These are phyloP conservation scores for Metschnikowia arizonensis DNA, from an alignment of 805 yeast species.

Conservation along the genomic window DNA sequence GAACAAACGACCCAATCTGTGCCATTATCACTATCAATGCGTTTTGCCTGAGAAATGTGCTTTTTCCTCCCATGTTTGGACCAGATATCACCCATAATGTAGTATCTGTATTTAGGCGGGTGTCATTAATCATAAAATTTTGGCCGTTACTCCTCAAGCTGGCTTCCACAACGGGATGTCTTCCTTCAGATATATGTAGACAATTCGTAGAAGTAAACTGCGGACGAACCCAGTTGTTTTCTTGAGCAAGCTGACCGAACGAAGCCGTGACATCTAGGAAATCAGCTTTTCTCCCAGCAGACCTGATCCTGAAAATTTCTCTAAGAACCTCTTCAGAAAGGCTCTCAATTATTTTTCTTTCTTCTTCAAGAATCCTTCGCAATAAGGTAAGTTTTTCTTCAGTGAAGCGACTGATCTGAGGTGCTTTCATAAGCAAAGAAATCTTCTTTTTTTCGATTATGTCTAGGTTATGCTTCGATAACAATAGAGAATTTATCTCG, in stretches of 20 bases:
- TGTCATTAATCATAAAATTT: constrained; percentile 46
- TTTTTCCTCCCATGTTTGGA: constrained; percentile 54
- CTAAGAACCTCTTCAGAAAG: constrained; percentile 47
- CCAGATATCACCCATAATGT: constrained; percentile 24
- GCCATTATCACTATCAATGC: constrained; percentile 48
- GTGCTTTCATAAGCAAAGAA: constrained; percentile 43
- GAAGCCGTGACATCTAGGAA: constrained; percentile 69
- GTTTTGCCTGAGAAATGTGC: constrained; percentile 45
- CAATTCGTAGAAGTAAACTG: constrained; percentile 44
- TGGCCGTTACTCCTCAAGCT: constrained; percentile 30
- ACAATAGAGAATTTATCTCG: constrained; percentile 9
- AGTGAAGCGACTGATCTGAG: constrained; percentile 49
- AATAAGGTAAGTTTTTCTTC: constrained; percentile 47
- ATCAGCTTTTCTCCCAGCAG: constrained; percentile 51
- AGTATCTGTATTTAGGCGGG: constrained; percentile 21
- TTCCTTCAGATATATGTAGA: constrained; percentile 49
- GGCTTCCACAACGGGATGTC: constrained; percentile 82
- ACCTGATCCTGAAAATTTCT: constrained; percentile 45
- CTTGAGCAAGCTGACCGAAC: constrained; percentile 69
- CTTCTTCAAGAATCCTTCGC: constrained; percentile 51
- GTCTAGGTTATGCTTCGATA: constrained; percentile 6
- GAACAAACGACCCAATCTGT: constrained; percentile 54
- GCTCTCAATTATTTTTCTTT: constrained; percentile 46
- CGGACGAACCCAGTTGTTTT: constrained; percentile 65
- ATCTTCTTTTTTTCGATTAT: constrained; percentile 36